These are phyloP conservation scores for Boletus tomentosulus DNA, from an alignment of 768 basidiomycete species.

Conservation along the genomic window DNA sequence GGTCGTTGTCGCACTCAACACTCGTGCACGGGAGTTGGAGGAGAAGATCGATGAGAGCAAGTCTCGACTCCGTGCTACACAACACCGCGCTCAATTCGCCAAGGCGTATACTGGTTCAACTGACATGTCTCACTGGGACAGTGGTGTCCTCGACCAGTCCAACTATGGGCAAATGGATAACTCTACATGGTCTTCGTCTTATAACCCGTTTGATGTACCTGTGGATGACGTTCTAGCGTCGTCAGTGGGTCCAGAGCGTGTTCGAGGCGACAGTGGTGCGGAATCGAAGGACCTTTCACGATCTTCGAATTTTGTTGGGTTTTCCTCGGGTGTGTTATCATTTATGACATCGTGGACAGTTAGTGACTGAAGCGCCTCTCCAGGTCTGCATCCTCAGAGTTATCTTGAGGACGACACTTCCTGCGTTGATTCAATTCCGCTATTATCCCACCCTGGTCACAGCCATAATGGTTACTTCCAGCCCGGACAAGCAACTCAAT, in stretches of 20 bases:
- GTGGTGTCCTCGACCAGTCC: constrained; percentile 3
- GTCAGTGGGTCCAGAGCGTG: constrained; percentile 9
- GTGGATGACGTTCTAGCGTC: constrained; percentile 18
- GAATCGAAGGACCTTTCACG: constrained; percentile 13
- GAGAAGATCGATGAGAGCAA: constrained; percentile 61
- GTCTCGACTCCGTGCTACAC: constrained; percentile 53
- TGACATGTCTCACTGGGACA: constrained; percentile 8
- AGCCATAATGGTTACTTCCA: constrained; percentile 13
- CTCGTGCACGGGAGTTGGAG: constrained; percentile 70
- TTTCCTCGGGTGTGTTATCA: constrained; percentile 31
- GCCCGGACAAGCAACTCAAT: constrained; percentile 28
- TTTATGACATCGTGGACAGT: constrained; percentile 13
- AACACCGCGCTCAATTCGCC: constrained; percentile 52
- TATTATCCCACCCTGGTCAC: constrained; percentile 12
- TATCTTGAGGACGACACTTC: constrained; percentile 39
- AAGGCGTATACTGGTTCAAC: constrained; percentile 24
- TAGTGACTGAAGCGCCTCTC: constrained; percentile 6
- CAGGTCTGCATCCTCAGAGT: constrained; percentile 32
- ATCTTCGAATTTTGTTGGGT: constrained; percentile 28
- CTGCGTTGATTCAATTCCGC: constrained; percentile 20
- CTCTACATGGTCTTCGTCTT: constrained; percentile 24
- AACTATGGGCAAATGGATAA: constrained; percentile 14
- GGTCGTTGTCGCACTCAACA: constrained; percentile 54
- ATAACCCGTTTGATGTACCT: constrained; percentile 29
- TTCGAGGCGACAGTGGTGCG: constrained; percentile 5